A percentile compares a stretch with the other conserved stretches of the same genome.
phyloP scores from a whole-genome alignment of 2,329 filamentous ascomycete species.

The Fusarium goolgardi region DNA sequence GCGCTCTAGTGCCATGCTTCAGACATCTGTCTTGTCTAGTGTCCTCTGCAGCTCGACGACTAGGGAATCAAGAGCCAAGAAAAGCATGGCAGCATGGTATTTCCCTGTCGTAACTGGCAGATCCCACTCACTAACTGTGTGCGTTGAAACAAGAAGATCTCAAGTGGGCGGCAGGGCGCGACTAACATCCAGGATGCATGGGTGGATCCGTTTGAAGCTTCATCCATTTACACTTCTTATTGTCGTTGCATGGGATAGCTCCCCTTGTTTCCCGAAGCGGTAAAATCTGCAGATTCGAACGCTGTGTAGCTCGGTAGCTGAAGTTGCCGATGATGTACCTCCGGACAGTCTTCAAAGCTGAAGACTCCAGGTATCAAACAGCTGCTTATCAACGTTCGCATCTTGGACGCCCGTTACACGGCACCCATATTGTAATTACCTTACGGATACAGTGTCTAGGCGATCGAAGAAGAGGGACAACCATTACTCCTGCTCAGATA shows the following conservation, averaged over 20 bases:
- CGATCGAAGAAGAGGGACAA: background rate
- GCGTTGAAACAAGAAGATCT: slow-evolving; percentile 5
- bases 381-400: background rate
- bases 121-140: background rate
- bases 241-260: slow-evolving; percentile 12
- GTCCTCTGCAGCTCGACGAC: slow-evolving; percentile 24
- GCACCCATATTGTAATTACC: background rate
- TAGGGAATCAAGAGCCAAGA: slow-evolving; percentile 5
- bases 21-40: slow-evolving; percentile 1
- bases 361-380: slow-evolving; percentile 7
- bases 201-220: slow-evolving; percentile 7
- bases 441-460: background rate
- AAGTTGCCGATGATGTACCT: background rate
- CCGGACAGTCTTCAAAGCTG: background rate
- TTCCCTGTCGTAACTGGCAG: background rate
- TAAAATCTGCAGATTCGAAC: background rate
- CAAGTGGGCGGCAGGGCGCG: background rate
- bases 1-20: slow-evolving; percentile 1
- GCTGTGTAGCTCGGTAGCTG: slow-evolving; percentile 2
- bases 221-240: slow-evolving; percentile 15
- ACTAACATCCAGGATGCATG: slow-evolving; percentile 6
- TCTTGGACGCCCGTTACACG: background rate
- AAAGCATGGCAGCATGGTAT: background rate
- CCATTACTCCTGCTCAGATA: background rate
- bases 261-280: slow-evolving; percentile 1